Percentiles rank a stretch among this genome's conserved stretches.
Conservation (phyloP, 495 filamentous ascomycete species). For the Podospora appendiculata region DNA sequence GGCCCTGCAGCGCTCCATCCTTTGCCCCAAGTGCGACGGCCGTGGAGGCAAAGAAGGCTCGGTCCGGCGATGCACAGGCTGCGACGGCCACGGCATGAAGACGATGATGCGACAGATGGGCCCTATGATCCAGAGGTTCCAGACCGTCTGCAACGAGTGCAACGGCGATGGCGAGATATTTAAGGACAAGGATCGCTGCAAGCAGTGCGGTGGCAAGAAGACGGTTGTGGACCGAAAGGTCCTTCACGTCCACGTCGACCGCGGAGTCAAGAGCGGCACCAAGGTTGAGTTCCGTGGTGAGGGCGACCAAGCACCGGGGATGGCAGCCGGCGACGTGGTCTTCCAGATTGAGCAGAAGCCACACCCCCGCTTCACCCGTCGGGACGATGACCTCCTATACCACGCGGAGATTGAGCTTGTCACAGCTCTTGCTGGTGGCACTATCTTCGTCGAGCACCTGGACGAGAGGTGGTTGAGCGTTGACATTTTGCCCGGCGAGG, state of each 20-base stretch:
- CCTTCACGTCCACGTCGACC: slow-evolving; percentile 94
- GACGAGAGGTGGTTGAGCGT: slow-evolving; percentile 95
- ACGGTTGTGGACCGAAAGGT: slow-evolving; percentile 96
- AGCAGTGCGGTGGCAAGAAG: slow-evolving; percentile 92
- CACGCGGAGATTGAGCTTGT: slow-evolving; percentile 93
- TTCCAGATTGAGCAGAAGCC: slow-evolving; percentile 99
- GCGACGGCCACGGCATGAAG: slow-evolving; percentile 95
- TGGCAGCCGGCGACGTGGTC: slow-evolving; percentile 86
- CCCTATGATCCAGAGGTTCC: slow-evolving; percentile 99
- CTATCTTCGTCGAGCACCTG: slow-evolving; percentile 87
- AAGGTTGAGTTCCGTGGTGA: slow-evolving; percentile 96
- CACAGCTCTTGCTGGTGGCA: slow-evolving; percentile 86
- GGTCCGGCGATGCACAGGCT: slow-evolving; percentile 82
- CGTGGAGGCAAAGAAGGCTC: slow-evolving; percentile 96
- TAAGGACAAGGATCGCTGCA: slow-evolving; percentile 93
- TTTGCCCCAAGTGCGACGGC: slow-evolving; percentile 91
- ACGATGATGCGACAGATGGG: slow-evolving; percentile 99
- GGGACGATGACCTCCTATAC: slow-evolving; percentile 94
- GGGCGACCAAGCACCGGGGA: slow-evolving; percentile 92
- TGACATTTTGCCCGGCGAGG: slow-evolving; percentile 84
- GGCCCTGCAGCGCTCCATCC: slow-evolving; percentile 92
- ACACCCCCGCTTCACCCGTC: slow-evolving; percentile 87
- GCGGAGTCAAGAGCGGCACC: slow-evolving; percentile 84
- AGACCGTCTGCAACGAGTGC: slow-evolving; percentile 97
- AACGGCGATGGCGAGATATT: slow-evolving; percentile 95